Conservation (phyloP, 805 yeast genomes). For the Suhomyces sp. region DNA sequence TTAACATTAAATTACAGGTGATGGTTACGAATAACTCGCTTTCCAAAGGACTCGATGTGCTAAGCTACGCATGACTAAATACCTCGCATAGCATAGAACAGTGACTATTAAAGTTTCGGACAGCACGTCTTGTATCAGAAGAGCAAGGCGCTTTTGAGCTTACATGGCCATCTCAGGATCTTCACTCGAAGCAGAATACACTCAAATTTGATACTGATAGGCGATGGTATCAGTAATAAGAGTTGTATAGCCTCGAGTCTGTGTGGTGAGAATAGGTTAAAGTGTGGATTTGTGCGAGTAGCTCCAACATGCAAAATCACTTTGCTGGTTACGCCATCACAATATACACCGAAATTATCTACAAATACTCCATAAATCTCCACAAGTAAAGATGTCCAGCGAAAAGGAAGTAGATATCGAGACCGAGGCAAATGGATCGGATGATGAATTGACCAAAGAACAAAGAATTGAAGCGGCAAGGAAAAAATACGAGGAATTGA, state of each 20-base stretch:
- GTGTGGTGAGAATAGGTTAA: background rate
- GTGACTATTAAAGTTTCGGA: background rate
- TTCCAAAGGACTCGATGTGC: background rate
- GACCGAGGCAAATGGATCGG: conserved; percentile 5
- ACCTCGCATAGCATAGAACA: background rate
- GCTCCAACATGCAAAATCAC: background rate
- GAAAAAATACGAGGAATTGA: conserved; percentile 69
- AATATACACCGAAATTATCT: background rate
- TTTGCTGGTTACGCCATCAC: background rate
- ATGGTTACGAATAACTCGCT: background rate
- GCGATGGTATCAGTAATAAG: background rate
- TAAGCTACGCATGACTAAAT: too few relatives aligned
- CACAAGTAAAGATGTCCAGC: background rate
- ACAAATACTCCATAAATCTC: background rate
- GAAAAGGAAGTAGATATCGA: conserved; percentile 1
- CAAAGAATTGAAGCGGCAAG: conserved; percentile 73
- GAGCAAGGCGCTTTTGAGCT: background rate
- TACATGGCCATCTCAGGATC: too few relatives aligned
- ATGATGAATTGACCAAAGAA: conserved; percentile 40
- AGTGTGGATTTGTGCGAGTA: background rate
- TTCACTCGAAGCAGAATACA: background rate
- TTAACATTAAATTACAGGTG: background rate
- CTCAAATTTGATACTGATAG: background rate
- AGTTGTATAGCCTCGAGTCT: background rate
- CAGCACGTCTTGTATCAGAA: too few relatives aligned